These are phyloP conservation scores for Arachis monticola DNA, from an alignment of 331 rosid genomes.

Conservation along the genomic window DNA sequence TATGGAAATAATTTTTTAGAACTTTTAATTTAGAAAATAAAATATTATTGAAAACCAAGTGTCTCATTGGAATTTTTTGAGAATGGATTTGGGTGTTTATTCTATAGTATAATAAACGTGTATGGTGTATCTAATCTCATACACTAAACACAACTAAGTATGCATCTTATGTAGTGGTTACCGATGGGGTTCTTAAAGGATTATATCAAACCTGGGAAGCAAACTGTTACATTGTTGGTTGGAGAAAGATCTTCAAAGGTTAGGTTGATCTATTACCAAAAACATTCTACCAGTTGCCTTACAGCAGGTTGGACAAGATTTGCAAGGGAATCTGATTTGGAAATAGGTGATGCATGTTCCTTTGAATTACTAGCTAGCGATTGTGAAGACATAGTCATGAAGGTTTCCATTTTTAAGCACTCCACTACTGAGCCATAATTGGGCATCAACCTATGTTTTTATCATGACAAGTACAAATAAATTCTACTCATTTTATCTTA, in stretches of 20 bases:
- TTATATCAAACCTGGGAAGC: not conserved
- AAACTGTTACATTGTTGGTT: slow-evolving; percentile 23
- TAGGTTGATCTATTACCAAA: not conserved
- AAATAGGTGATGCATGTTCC: slow-evolving; percentile 41
- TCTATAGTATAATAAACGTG: not conserved
- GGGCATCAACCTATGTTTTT: not conserved
- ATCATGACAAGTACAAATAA: not conserved
- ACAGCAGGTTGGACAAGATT: slow-evolving; percentile 30
- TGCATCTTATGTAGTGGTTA: slow-evolving; percentile 13
- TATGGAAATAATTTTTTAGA: no score
- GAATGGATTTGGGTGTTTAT: not conserved
- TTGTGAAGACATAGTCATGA: slow-evolving; percentile 15
- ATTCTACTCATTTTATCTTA: no score
- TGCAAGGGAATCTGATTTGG: slow-evolving; percentile 32
- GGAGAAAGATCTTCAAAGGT: slow-evolving; percentile 40
- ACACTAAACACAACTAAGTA: not conserved
- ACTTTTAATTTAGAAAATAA: no score
- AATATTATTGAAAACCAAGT: no score
- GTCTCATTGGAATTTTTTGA: no score
- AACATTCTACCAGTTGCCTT: not conserved
- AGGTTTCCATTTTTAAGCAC: slow-evolving; percentile 35
- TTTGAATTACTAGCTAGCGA: slow-evolving; percentile 32
- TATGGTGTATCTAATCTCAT: no score
- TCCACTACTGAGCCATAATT: not conserved
- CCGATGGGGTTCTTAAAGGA: not conserved